Evolutionary conservation across 2,329 filamentous ascomycete genomes (phyloP).

Genomic region (Epichloe uncinata): DNA sequence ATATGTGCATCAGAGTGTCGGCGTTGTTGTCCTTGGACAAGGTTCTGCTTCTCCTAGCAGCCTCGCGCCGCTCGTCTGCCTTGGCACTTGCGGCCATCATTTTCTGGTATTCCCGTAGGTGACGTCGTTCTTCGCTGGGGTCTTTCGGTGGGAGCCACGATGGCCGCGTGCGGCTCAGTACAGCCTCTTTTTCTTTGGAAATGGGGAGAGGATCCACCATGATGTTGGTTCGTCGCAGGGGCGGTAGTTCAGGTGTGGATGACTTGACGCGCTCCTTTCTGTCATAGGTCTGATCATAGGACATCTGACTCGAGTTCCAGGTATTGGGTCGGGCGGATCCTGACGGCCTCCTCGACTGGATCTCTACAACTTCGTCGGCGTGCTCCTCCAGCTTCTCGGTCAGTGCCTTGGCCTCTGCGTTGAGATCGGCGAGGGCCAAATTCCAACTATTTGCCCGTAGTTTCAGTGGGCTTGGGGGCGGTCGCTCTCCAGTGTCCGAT

Average conservation of each 20-base stretch:
- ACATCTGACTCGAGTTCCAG: conserved; percentile 23
- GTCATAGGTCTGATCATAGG: conserved; percentile 21
- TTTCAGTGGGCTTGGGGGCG: conserved; percentile 30
- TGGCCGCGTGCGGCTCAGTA: conserved; percentile 65
- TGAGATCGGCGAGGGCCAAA: conserved; percentile 53
- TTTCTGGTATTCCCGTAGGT: conserved; percentile 72
- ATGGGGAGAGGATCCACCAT: conserved; percentile 77
- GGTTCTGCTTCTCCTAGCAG: conserved; percentile 35
- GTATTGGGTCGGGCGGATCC: conserved; percentile 25
- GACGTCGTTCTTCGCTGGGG: conserved; percentile 78
- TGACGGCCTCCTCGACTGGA: conserved; percentile 19
- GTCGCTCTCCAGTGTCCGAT: conserved; percentile 27
- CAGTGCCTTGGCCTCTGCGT: conserved; percentile 56
- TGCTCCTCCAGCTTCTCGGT: conserved; percentile 74
- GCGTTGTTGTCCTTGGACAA: conserved; percentile 41
- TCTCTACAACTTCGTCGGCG: conserved; percentile 44
- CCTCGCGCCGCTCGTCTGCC: conserved; percentile 46
- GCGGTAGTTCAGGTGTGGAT: conserved; percentile 55
- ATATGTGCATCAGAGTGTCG: conserved; percentile 45
- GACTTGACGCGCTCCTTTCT: conserved; percentile 46
- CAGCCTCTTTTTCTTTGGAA: conserved; percentile 77
- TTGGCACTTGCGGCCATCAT: conserved; percentile 59
- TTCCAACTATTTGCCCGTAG: conserved; percentile 62
- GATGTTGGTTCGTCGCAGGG: conserved; percentile 58
- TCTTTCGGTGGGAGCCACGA: conserved; percentile 81